Evolutionary conservation across 1,284 basidiomycete genomes (phyloP).

Genomic region (Somion occarium): DNA sequence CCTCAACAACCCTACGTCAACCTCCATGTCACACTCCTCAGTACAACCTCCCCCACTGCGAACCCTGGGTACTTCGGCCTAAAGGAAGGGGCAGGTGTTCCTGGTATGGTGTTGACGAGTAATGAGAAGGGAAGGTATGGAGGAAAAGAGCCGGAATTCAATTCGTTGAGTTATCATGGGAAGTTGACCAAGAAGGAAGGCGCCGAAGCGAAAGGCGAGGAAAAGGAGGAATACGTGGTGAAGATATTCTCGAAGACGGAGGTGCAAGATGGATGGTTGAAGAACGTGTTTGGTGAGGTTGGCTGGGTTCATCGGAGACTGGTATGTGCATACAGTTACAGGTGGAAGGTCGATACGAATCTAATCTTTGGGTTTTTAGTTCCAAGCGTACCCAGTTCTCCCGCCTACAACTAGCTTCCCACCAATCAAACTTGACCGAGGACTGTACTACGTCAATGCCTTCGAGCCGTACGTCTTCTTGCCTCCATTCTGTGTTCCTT

Average conservation of each 20-base stretch:
- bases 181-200: conserved; percentile 32
- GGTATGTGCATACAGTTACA: conserved; percentile 44
- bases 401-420: conserved; percentile 68
- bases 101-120: conserved; percentile 74
- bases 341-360: neutral
- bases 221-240: conserved; percentile 50
- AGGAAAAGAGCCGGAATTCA: conserved; percentile 72
- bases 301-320: conserved; percentile 84
- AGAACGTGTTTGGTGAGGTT: conserved; percentile 63
- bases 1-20: conserved; percentile 73
- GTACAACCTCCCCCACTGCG: conserved; percentile 65
- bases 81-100: conserved; percentile 40
- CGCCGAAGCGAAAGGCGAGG: neutral
- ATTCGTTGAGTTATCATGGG: conserved; percentile 85
- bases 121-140: conserved; percentile 47
- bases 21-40: conserved; percentile 86
- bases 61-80: conserved; percentile 73
- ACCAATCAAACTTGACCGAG: conserved; percentile 68
- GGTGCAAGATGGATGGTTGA: conserved; percentile 68
- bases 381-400: conserved; percentile 75
- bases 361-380: conserved; percentile 35
- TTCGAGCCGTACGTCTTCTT: conserved; percentile 58
- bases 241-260: conserved; percentile 81
- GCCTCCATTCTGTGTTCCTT: conserved; percentile 7
- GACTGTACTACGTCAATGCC: conserved; percentile 86